Conservation (phyloP, 768 basidiomycete species). For the Hericium rajendrae region DNA sequence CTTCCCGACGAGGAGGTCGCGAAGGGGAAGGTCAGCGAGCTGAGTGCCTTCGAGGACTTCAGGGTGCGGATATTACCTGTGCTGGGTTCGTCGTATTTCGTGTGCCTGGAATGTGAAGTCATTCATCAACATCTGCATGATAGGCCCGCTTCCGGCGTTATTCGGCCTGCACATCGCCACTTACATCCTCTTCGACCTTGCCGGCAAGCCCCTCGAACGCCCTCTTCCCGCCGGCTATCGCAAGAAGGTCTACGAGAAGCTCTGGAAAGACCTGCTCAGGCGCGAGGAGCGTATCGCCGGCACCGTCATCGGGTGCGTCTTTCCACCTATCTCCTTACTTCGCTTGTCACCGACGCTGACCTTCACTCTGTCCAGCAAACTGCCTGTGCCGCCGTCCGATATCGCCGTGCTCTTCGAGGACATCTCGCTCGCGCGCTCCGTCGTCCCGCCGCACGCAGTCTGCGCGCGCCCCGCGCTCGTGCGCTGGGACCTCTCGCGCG, state of each 20-base stretch:
- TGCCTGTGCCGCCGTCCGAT: slow-evolving; percentile 79
- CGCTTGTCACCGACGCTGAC: not conserved
- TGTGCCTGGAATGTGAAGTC: not conserved
- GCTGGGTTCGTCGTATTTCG: slow-evolving; percentile 41
- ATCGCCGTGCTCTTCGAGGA: slow-evolving; percentile 83
- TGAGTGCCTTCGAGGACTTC: slow-evolving; percentile 88
- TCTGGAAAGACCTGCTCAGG: slow-evolving; percentile 66
- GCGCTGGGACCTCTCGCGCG: slow-evolving; percentile 65
- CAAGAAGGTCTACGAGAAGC: slow-evolving; percentile 71
- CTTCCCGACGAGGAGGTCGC: slow-evolving; percentile 87
- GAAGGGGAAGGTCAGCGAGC: slow-evolving; percentile 82
- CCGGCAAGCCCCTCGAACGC: slow-evolving; percentile 73
- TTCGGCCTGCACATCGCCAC: slow-evolving; percentile 89
- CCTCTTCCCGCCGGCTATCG: slow-evolving; percentile 82
- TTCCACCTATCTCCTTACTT: not conserved
- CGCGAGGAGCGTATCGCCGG: slow-evolving; percentile 66
- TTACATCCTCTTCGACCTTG: slow-evolving; percentile 79
- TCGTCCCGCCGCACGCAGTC: slow-evolving; percentile 69
- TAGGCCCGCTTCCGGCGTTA: slow-evolving; percentile 76
- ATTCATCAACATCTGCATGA: not conserved
- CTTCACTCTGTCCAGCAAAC: slow-evolving; percentile 43
- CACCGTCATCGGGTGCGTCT: slow-evolving; percentile 41
- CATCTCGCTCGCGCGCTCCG: slow-evolving; percentile 66
- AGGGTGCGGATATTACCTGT: slow-evolving; percentile 90
- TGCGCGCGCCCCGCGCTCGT: slow-evolving; percentile 65